Evolutionary conservation across 225 moss, liverwort and hornwort genomes (phyloP), one percentile per base, ranked within the genome.

Genomic region (Physcomitrellopsis africana): DNA sequence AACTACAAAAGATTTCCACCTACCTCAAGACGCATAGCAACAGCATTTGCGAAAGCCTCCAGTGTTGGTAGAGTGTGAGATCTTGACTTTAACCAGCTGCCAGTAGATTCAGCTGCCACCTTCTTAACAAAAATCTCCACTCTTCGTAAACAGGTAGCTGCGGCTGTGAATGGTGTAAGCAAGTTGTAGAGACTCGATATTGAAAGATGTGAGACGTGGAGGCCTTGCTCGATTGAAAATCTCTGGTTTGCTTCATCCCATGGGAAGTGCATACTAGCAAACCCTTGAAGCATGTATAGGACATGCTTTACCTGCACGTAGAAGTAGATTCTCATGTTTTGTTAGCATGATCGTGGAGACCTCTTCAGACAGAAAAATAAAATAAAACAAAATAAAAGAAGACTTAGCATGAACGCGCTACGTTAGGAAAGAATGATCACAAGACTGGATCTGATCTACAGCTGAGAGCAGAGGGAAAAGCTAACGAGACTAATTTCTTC

Each of bases 151-250:
- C 88, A 92, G 47, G 89, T 92, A 32, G 93, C 95, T 78, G 93
- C 95, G 63, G 86, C 79, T n/a, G 79, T 88, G 73, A 99, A 93
- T 41, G 86, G 84, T 60, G 63, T 80, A 56, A 99, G 89, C 75
- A 99, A 77, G 74, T 92, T 89, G 80, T 77, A 80, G 47, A 99
- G 95, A 81, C 99, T 95, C n/a, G 99, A 95, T 80, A 93, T 89
- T 53, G 95, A 93, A 59, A 95, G 83, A 74, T 95, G 87, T 15
- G 89, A 75, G 70, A 95, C 89, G 69, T 95, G 90, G 55, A 95
- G 75, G 37, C 95, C 95, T 56, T 81, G 88, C 49, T 83, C 67
- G 37, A 93, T 87, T 69, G 48, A 85, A 79, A 95, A 99, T 44
- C 75, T 77, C 79, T 88, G 85, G n/a, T 55, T 75, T 64, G 22